Conservation (phyloP, 2,329 filamentous ascomycete genomes). For the Penicillium sp. region DNA sequence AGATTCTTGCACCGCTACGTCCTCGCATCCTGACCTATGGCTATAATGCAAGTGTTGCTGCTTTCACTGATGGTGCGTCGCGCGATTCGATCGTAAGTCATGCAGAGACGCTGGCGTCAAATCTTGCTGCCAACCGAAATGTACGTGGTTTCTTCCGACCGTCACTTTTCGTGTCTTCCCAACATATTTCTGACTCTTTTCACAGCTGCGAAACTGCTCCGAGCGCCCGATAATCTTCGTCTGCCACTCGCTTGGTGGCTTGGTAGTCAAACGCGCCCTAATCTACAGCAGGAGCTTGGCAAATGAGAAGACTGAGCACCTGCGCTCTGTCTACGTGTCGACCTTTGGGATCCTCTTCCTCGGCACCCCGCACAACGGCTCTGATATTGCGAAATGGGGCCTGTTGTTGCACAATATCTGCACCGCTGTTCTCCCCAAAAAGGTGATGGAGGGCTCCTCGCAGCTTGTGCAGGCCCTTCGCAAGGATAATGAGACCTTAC, state of each 20-base stretch:
- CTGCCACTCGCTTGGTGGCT: slow-evolving; percentile 68
- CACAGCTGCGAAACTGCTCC: slow-evolving; percentile 45
- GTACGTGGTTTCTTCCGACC: slow-evolving; percentile 27
- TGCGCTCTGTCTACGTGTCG: slow-evolving; percentile 66
- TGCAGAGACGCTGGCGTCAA: slow-evolving; percentile 63
- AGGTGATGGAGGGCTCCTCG: slow-evolving; percentile 62
- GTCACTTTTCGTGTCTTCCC: neutral
- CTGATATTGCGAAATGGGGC: slow-evolving; percentile 65
- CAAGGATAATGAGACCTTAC: slow-evolving; percentile 67
- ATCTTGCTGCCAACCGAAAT: slow-evolving; percentile 59
- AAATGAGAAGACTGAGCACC: slow-evolving; percentile 57
- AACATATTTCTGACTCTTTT: neutral
- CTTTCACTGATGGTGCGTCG: slow-evolving; percentile 51
- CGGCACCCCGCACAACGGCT: slow-evolving; percentile 69
- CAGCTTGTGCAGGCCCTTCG: slow-evolving; percentile 67
- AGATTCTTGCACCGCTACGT: slow-evolving; percentile 52
- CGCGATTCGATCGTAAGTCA: slow-evolving; percentile 67
- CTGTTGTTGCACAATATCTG: slow-evolving; percentile 64
- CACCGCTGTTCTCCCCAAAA: slow-evolving; percentile 59
- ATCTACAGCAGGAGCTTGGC: slow-evolving; percentile 62
- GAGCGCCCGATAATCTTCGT: slow-evolving; percentile 70
- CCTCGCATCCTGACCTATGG: slow-evolving; percentile 68
- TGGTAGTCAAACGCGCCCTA: slow-evolving; percentile 66
- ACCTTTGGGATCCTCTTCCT: slow-evolving; percentile 74
- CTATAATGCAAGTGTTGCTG: slow-evolving; percentile 63